Percentiles rank a stretch among this genome's conserved stretches.
phyloP scores from a whole-genome alignment of 345 rosid species.

The Citrus maxima region DNA sequence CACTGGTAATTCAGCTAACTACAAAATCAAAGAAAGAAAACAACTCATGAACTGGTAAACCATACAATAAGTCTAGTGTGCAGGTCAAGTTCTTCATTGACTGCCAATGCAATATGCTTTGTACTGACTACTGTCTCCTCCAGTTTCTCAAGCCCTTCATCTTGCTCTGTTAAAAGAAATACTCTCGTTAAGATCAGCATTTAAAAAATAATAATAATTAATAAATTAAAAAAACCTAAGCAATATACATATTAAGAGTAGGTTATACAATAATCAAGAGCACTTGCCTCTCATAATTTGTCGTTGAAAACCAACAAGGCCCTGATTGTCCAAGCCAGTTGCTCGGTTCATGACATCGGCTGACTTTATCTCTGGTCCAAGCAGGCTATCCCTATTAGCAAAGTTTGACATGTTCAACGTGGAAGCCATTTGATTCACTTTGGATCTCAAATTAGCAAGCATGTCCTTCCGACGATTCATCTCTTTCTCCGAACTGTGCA shows the following conservation, averaged over 20 bases:
- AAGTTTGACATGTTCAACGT: conserved; percentile 81
- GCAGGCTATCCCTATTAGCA: conserved; percentile 76
- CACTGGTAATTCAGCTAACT: not conserved
- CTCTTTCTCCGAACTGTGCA: conserved; percentile 84
- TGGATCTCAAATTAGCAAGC: conserved; percentile 68
- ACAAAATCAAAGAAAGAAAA: conserved; percentile 1
- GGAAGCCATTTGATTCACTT: conserved; percentile 79
- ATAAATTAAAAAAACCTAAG: not conserved
- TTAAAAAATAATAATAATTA: too few species aligned
- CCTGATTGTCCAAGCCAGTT: conserved; percentile 72
- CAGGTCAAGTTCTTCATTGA: conserved; percentile 81
- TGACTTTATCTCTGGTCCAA: conserved; percentile 73
- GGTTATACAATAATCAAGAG: not conserved
- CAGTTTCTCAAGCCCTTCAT: conserved; percentile 92
- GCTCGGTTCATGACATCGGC: conserved; percentile 61
- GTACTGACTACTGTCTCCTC: conserved; percentile 86
- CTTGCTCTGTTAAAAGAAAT: conserved; percentile 71
- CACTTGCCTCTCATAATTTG: conserved; percentile 83
- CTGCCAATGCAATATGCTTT: conserved; percentile 87
- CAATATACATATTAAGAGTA: not conserved
- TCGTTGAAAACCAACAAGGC: conserved; percentile 81
- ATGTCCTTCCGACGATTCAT: conserved; percentile 93
- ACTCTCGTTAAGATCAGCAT: conserved; percentile 5
- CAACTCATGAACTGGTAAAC: not conserved
- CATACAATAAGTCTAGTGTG: conserved; percentile 87